Evolutionary conservation across 2,329 filamentous ascomycete genomes (phyloP), one percentile per base, ranked within the genome.

Genomic region (Penicillium sp.): DNA sequence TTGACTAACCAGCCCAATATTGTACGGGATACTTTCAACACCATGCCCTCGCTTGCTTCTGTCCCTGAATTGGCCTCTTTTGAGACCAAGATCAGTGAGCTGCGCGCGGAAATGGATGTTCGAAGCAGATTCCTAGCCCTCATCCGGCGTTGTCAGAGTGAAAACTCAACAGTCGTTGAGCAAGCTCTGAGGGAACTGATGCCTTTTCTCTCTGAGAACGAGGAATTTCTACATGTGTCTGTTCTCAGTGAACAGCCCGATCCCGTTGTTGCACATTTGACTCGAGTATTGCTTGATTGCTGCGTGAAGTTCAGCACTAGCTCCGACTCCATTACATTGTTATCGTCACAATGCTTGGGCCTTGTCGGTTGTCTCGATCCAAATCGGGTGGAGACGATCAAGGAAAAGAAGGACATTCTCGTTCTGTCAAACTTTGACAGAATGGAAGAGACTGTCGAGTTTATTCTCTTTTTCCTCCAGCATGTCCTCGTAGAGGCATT

Each of bases 401-500:
- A 91, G 60, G 89, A 91, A 69, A 90, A 92, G 68, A 88, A 86
- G 65, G 90, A 92, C n/a, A 91, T 97, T 57, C 86, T 98, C 26
- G 88, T 98, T 54, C 79, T 93, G 40, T 90, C 91, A 55, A 98
- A 99, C 74, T 98, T 99, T 71, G 86, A 90, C 49, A 85, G 86
- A 50, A 83, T 86, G 17, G 86, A 87, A 55, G 94, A 99, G 75
- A 91, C 89, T 0, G 89, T 92, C 17, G 88, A 95, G 64, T 99
- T 98, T 76, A 87, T 92, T 8, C 83, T 95, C 44, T 93, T 93
- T 70, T 84, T 97, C 51, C 83, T 99, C 17, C 90, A 97, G 71
- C 86, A 96, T 72, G 90, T 97, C 8, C 82, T 99, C 12, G 92
- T 98, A 28, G 93, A 93, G 63, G 90, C 93, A 0, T 99, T 99